Percentiles rank a stretch among this genome's conserved stretches.
phyloP scores from a whole-genome alignment of 805 yeast species.

The Schwanniomyces vanrijiae region DNA sequence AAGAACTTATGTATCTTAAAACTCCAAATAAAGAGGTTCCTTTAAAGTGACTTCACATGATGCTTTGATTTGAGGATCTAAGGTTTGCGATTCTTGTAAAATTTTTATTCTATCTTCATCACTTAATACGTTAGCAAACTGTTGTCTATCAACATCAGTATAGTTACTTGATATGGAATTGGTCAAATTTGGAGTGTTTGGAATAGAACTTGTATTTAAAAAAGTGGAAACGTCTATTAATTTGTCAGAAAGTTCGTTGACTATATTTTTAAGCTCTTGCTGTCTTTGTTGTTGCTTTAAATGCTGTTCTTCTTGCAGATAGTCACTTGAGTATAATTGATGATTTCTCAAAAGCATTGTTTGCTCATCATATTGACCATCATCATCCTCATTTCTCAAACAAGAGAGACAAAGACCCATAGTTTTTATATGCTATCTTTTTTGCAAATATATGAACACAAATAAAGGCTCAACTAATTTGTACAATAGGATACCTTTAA shows the following conservation, averaged over 20 bases:
- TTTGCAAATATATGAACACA: neutral
- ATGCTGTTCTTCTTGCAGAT: slow-evolving; percentile 35
- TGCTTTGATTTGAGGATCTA: slow-evolving; percentile 15
- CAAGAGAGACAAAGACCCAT: slow-evolving; percentile 56
- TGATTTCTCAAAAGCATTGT: slow-evolving; percentile 33
- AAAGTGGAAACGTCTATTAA: slow-evolving; percentile 39
- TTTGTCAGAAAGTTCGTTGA: slow-evolving; percentile 40
- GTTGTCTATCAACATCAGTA: slow-evolving; percentile 12
- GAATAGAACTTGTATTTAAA: slow-evolving; percentile 11
- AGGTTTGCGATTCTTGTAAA: slow-evolving; percentile 15
- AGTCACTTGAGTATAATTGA: slow-evolving; percentile 28
- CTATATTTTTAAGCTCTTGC: slow-evolving; percentile 46
- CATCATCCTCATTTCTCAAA: slow-evolving; percentile 33
- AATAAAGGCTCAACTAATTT: no score
- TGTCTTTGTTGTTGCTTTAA: slow-evolving; percentile 45
- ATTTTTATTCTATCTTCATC: slow-evolving; percentile 23
- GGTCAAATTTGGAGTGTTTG: slow-evolving; percentile 5
- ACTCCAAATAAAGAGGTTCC: slow-evolving; percentile 24
- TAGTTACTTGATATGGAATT: slow-evolving; percentile 2
- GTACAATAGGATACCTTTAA: no score
- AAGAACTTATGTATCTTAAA: slow-evolving; percentile 7
- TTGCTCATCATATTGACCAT: slow-evolving; percentile 39
- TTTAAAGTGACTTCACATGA: slow-evolving; percentile 14
- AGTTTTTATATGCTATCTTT: no score
- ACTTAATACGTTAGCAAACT: slow-evolving; percentile 22